phyloP scores from a whole-genome alignment of 352 stramenopile genomes.

The Phytopythium litorale region DNA sequence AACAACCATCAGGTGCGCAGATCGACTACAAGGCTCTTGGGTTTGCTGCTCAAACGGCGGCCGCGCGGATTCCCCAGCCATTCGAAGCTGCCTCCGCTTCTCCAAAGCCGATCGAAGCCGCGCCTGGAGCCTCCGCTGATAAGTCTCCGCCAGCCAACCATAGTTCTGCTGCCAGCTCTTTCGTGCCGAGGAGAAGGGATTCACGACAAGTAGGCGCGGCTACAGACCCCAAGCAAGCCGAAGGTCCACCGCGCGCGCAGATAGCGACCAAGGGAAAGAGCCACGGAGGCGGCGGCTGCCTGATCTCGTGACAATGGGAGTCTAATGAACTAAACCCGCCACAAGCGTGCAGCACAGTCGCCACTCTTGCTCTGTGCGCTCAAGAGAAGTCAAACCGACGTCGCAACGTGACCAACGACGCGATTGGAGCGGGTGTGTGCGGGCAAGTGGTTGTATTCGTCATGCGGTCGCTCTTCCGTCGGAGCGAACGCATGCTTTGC shows the following conservation, averaged over 20 bases:
- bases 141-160: neutral
- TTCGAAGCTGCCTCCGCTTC: neutral
- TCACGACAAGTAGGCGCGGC: neutral
- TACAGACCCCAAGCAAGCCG: neutral
- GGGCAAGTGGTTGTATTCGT: neutral
- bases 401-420: too few species aligned
- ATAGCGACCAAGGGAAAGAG: neutral
- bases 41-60: neutral
- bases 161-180: neutral
- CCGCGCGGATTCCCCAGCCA: neutral
- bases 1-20: neutral
- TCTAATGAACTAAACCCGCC: neutral
- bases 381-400: neutral
- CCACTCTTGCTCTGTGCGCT: neutral
- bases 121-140: neutral
- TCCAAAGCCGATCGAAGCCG: neutral
- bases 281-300: neutral
- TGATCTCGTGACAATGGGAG: neutral
- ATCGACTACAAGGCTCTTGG: constrained; percentile 5
- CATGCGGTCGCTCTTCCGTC: constrained; percentile 4
- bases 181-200: neutral
- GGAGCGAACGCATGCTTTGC: neutral
- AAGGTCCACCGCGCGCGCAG: neutral
- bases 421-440: too few species aligned
- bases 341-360: neutral